phyloP scores from a whole-genome alignment of 2,329 filamentous ascomycete genomes.

The Claviceps sp. region DNA sequence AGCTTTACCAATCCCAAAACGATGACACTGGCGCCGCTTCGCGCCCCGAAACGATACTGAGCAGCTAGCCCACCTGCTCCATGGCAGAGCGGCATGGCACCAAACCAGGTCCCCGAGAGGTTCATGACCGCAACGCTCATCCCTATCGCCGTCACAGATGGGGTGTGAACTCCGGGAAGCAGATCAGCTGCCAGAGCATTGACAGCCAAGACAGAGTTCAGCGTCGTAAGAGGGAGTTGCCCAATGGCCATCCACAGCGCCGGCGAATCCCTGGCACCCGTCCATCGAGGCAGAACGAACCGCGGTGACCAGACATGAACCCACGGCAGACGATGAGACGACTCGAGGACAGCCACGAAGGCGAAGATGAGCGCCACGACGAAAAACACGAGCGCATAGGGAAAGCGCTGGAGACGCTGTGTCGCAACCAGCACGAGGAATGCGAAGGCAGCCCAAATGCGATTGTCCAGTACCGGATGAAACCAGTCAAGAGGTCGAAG shows the following conservation, averaged over 20 bases:
- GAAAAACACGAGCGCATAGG: constrained; percentile 68
- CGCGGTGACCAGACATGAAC: constrained; percentile 49
- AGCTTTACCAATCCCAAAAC: constrained; percentile 67
- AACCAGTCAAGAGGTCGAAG: constrained; percentile 58
- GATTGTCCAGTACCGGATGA: constrained; percentile 59
- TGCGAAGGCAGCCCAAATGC: constrained; percentile 60
- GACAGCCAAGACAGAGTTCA: constrained; percentile 88
- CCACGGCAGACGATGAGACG: constrained; percentile 28
- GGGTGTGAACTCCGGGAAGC: constrained; percentile 52
- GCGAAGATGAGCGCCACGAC: constrained; percentile 55
- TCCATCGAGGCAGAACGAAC: constrained; percentile 23
- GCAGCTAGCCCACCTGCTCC: constrained; percentile 83
- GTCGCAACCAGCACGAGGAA: constrained; percentile 60
- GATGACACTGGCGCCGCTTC: constrained; percentile 73
- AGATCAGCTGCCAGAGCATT: constrained; percentile 67
- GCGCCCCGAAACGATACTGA: constrained; percentile 82
- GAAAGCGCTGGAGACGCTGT: constrained; percentile 51
- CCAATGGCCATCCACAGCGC: constrained; percentile 55
- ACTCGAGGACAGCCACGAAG: constrained; percentile 22
- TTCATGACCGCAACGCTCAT: constrained; percentile 78
- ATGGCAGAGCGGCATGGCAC: constrained; percentile 90
- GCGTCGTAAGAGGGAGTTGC: constrained; percentile 78
- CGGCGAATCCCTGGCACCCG: constrained; percentile 15
- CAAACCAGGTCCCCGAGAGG: constrained; percentile 75
- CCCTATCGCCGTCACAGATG: constrained; percentile 64